These are phyloP conservation scores for Syzygium aromaticum DNA, from an alignment of 345 rosid genomes.

Conservation along the genomic window DNA sequence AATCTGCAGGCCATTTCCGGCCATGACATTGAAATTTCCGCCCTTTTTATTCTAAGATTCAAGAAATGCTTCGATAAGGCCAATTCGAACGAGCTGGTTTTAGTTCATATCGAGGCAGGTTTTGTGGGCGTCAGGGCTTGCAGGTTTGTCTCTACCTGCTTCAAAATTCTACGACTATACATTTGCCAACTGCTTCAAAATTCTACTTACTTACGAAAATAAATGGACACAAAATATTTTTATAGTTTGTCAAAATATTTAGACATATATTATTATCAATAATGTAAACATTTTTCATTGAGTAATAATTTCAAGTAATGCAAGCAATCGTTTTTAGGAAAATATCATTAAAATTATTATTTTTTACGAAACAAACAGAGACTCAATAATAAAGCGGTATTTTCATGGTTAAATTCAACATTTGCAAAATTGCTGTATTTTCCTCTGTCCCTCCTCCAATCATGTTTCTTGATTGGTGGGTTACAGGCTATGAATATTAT, in stretches of 20 bases:
- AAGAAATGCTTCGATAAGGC: not conserved
- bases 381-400: no score
- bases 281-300: no score
- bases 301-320: no score
- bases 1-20: constrained; percentile 3
- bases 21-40: not conserved
- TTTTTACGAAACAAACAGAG: no score
- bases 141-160: not conserved
- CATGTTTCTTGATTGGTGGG: not conserved
- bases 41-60: not conserved
- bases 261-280: no score
- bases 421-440: not conserved
- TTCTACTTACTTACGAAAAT: no score
- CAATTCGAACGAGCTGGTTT: not conserved
- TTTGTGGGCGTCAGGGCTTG: not conserved
- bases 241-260: no score
- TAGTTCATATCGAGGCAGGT: not conserved
- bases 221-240: no score
- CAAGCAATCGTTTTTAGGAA: no score
- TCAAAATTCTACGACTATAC: not conserved
- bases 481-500: no score
- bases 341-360: no score
- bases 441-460: not conserved
- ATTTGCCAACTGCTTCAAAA: not conserved
- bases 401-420: not conserved